These are phyloP conservation scores for Colletotrichum endophyticum DNA, from an alignment of 2,329 filamentous ascomycete genomes.

Conservation along the genomic window DNA sequence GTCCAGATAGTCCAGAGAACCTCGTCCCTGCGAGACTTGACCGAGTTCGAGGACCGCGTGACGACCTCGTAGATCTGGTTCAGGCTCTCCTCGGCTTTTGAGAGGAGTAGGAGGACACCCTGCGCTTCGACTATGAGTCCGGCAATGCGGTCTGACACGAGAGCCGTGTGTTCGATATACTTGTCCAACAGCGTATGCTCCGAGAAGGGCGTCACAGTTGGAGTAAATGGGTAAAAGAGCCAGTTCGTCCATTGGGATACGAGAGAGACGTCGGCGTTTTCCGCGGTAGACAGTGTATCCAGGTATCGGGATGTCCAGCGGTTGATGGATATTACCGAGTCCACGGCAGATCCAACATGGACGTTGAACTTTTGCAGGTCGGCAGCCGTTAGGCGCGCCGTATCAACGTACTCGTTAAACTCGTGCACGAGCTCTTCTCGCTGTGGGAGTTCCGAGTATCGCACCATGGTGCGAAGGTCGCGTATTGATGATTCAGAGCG, in stretches of 20 bases:
- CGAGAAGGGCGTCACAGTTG: constrained; percentile 53
- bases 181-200: constrained; percentile 71
- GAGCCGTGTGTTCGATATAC: constrained; percentile 74
- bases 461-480: constrained; percentile 75
- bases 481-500: constrained; percentile 75
- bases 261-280: constrained; percentile 34
- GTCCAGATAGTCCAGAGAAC: constrained; percentile 76
- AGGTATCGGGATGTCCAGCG: constrained; percentile 76
- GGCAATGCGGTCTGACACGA: constrained; percentile 73
- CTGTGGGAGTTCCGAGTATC: constrained; percentile 70
- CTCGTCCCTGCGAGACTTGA: constrained; percentile 65
- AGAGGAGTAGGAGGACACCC: constrained; percentile 67
- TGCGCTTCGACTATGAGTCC: constrained; percentile 74
- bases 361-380: constrained; percentile 79
- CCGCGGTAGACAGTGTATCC: constrained; percentile 56
- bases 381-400: constrained; percentile 65
- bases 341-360: constrained; percentile 75
- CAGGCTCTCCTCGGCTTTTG: constrained; percentile 72
- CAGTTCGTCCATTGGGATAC: constrained; percentile 46
- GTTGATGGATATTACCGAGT: constrained; percentile 77
- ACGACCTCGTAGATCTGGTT: constrained; percentile 73
- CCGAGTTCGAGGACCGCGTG: constrained; percentile 64
- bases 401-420: constrained; percentile 77
- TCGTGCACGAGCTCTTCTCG: constrained; percentile 76
- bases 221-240: constrained; percentile 67